Conservation (phyloP, 169 alveolate genomes). For the Babesia gibsoni region DNA sequence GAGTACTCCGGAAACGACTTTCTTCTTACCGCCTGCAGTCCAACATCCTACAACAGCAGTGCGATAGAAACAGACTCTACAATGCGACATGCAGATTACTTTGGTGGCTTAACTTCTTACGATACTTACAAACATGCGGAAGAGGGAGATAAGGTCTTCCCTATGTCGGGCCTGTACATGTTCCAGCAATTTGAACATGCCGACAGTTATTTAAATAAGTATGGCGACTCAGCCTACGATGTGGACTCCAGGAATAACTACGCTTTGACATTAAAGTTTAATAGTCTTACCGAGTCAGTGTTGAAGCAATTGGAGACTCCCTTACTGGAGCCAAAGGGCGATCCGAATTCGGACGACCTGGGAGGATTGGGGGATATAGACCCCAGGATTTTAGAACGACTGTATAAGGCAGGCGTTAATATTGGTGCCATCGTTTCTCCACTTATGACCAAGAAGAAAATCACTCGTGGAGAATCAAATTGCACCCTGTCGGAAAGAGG, state of each 20-base stretch:
- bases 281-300: slow-evolving; percentile 45
- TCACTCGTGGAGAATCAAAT: background rate
- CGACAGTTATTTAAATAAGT: slow-evolving; percentile 21
- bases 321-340: background rate
- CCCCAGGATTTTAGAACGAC: slow-evolving; percentile 19
- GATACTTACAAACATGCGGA: background rate
- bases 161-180: background rate
- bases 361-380: slow-evolving; percentile 11
- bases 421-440: slow-evolving; percentile 1
- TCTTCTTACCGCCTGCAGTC: background rate
- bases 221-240: slow-evolving; percentile 26
- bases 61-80: background rate
- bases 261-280: slow-evolving; percentile 21
- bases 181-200: background rate
- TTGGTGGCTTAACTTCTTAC: background rate
- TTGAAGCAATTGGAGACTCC: slow-evolving; percentile 66
- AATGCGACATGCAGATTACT: background rate
- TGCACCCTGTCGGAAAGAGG: no score
- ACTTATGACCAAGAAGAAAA: background rate
- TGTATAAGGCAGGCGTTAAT: slow-evolving; percentile 37
- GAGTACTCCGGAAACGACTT: background rate
- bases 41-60: background rate
- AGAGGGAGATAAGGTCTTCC: background rate
- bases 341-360: background rate
- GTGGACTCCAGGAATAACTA: background rate